Evolutionary conservation across 306 rosid genomes (phyloP).

Genomic region (Arachis hypogaea): DNA sequence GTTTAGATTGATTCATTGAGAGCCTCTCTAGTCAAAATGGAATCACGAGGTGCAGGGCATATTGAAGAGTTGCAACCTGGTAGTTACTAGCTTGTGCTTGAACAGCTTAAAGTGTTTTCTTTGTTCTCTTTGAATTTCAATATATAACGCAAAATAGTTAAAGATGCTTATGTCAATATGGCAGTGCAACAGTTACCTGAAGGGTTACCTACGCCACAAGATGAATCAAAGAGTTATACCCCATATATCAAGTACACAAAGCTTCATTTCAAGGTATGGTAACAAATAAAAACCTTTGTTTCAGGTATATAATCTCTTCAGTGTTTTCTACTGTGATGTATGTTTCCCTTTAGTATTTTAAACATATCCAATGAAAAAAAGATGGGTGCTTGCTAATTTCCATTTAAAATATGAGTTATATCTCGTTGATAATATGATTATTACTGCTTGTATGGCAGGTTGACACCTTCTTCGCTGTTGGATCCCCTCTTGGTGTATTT

Average conservation of each 20-base stretch:
- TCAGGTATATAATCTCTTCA: constrained; percentile 29
- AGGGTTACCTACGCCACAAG: constrained; percentile 50
- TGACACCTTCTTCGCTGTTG: constrained; percentile 98
- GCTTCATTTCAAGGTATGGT: constrained; percentile 85
- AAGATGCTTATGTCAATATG: constrained; percentile 42
- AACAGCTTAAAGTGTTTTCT: constrained; percentile 24
- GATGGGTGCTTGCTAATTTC: constrained; percentile 26
- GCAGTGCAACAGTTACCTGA: constrained; percentile 49
- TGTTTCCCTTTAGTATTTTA: constrained; percentile 26
- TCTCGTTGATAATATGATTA: constrained; percentile 29
- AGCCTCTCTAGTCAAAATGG: constrained; percentile 64
- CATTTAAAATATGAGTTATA: background rate
- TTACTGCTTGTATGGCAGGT: constrained; percentile 59
- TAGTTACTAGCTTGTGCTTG: constrained; percentile 37
- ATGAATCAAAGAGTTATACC: constrained; percentile 59
- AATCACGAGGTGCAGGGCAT: constrained; percentile 46
- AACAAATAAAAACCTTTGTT: constrained; percentile 18
- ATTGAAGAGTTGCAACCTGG: constrained; percentile 56
- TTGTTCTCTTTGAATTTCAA: constrained; percentile 21
- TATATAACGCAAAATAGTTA: constrained; percentile 42
- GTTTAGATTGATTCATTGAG: constrained; percentile 69
- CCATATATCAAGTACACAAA: constrained; percentile 80
- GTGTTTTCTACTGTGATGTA: constrained; percentile 20
- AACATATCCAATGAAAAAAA: constrained; percentile 13
- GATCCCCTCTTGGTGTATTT: constrained; percentile 98